Evolutionary conservation across 2,329 filamentous ascomycete genomes (phyloP).

Genomic region (Alternaria angustiovoidea): DNA sequence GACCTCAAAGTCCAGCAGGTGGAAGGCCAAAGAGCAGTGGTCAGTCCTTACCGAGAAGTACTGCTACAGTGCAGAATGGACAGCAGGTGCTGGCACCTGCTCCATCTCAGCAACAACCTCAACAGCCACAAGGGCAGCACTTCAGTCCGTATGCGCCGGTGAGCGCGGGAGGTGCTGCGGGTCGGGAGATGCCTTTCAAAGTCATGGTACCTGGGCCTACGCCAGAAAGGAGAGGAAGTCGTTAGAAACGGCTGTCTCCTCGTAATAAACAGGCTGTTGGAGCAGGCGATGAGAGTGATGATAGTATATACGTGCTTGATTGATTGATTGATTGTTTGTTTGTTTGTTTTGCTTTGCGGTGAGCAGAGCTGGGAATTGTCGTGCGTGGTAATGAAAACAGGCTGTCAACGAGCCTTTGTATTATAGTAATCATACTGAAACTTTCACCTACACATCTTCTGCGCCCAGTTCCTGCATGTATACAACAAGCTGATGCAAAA

Average conservation of each 20-base stretch:
- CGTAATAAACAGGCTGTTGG: not conserved
- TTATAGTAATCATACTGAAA: conserved; percentile 4
- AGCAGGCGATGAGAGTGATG: conserved; percentile 4
- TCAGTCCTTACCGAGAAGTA: conserved; percentile 15
- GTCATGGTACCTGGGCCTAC: conserved; percentile 42
- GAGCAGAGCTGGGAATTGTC: not conserved
- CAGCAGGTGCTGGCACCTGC: conserved; percentile 44
- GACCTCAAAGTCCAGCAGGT: conserved; percentile 33
- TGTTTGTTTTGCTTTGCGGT: not conserved
- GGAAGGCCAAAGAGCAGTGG: conserved; percentile 36
- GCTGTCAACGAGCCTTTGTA: conserved; percentile 5
- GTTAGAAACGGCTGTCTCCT: conserved; percentile 31
- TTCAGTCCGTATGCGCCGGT: conserved; percentile 39
- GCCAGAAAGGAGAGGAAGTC: conserved; percentile 37
- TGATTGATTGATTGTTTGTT: conserved; percentile 3
- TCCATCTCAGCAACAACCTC: conserved; percentile 25
- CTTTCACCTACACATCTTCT: not conserved
- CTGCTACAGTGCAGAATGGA: conserved; percentile 19
- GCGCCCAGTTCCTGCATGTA: not conserved
- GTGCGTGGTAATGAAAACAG: not conserved
- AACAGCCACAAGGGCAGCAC: conserved; percentile 19
- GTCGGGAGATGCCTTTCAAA: conserved; percentile 39
- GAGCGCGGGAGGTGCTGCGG: conserved; percentile 19
- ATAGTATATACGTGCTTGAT: conserved; percentile 10
- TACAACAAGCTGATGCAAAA: not conserved